A percentile compares a stretch with the other conserved stretches of the same genome.
Evolutionary conservation across 257 asterid genomes (phyloP).

Genomic region (Perilla frutescens): DNA sequence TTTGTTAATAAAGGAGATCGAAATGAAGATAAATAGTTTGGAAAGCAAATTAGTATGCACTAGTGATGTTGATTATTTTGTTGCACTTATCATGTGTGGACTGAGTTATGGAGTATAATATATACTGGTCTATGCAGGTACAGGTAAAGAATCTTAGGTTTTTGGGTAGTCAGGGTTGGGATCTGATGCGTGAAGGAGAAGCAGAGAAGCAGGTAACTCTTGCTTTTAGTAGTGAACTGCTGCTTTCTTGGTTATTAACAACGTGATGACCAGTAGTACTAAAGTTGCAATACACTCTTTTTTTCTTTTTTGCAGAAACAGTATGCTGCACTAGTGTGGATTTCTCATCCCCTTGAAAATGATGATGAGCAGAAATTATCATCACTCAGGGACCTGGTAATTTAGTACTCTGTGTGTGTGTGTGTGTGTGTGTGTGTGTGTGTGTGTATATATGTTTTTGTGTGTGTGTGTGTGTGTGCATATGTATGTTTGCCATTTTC

Average conservation of each 20-base stretch:
- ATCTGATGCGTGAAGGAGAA: conserved; percentile 98
- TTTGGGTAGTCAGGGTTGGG: conserved; percentile 86
- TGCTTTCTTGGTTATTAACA: not conserved
- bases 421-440: no score
- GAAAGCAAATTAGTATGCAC: conserved; percentile 70
- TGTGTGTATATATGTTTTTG: no score
- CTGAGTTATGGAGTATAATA: conserved; percentile 26
- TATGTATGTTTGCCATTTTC: not conserved
- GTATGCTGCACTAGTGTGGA: conserved; percentile 93
- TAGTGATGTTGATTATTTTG: conserved; percentile 14
- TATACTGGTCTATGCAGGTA: conserved; percentile 54
- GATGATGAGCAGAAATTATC: conserved; percentile 59
- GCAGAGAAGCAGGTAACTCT: conserved; percentile 86
- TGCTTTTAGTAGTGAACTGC: conserved; percentile 16
- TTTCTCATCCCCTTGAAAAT: conserved; percentile 66
- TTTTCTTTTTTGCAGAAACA: conserved; percentile 64
- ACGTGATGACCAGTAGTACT: conserved; percentile 22
- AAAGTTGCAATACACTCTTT: conserved; percentile 14
- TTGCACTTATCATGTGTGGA: conserved; percentile 27
- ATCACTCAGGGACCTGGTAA: conserved; percentile 68
- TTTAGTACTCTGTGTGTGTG: not conserved
- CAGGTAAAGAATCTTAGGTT: conserved; percentile 76
- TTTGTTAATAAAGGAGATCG: conserved; percentile 69
- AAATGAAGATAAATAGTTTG: conserved; percentile 68
- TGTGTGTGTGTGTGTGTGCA: not conserved